phyloP scores from a whole-genome alignment of 768 basidiomycete species.

The Suillus weaverae region DNA sequence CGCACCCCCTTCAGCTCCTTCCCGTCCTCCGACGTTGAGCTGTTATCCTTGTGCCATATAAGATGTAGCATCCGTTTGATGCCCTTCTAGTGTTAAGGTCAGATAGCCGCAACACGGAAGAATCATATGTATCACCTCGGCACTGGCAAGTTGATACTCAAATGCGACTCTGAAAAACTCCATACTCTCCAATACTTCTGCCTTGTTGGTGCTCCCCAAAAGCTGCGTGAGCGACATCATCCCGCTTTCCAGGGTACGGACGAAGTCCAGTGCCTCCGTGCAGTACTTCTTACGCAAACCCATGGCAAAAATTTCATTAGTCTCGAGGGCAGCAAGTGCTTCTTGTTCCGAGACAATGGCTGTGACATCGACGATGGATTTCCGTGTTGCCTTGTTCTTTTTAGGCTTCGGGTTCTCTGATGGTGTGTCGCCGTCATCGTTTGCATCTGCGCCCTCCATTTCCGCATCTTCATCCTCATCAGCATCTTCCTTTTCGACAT shows the following conservation, averaged over 20 bases:
- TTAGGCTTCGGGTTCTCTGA: constrained; percentile 38
- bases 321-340: constrained; percentile 66
- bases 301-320: constrained; percentile 62
- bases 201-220: constrained; percentile 82
- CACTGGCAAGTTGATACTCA: constrained; percentile 77
- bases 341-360: constrained; percentile 70
- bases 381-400: constrained; percentile 55
- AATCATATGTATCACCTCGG: constrained; percentile 53
- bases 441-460: constrained; percentile 32
- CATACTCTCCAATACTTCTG: constrained; percentile 81
- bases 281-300: constrained; percentile 84
- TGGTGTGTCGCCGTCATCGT: constrained; percentile 41
- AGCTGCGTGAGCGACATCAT: constrained; percentile 74
- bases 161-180: constrained; percentile 86
- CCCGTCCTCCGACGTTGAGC: constrained; percentile 69
- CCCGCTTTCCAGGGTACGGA: constrained; percentile 63
- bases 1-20: constrained; percentile 87
- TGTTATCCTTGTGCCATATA: constrained; percentile 96
- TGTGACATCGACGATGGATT: constrained; percentile 71
- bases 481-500: constrained; percentile 31
- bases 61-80: constrained; percentile 97
- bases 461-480: constrained; percentile 24
- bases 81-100: constrained; percentile 53
- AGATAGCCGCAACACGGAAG: constrained; percentile 1
- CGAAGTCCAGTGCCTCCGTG: constrained; percentile 82